Percentiles rank a stretch among this genome's conserved stretches.
Evolutionary conservation across 2,329 filamentous ascomycete genomes (phyloP).

Genomic region (Aciculosporium take): DNA sequence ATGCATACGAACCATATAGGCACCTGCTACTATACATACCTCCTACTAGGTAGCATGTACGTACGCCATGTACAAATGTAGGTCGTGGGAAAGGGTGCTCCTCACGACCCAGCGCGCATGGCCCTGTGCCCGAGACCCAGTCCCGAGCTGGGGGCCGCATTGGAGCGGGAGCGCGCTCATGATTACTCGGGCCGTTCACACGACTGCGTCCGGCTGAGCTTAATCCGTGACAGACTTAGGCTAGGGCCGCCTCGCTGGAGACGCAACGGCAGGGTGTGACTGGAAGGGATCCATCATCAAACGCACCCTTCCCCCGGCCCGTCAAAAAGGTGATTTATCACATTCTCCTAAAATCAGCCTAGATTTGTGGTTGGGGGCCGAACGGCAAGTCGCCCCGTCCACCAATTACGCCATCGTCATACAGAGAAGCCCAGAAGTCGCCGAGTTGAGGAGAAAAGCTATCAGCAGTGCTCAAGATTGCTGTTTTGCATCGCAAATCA

Average conservation of each 20-base stretch:
- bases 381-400: background rate
- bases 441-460: too few relatives aligned
- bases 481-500: too few relatives aligned
- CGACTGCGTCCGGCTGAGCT: too few relatives aligned
- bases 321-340: slow-evolving; percentile 4
- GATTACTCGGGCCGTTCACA: background rate
- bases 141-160: background rate
- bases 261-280: background rate
- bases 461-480: too few relatives aligned
- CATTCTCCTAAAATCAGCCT: background rate
- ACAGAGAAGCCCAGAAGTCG: background rate
- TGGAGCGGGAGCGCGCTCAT: background rate
- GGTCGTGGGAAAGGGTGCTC: too few relatives aligned
- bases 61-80: too few relatives aligned
- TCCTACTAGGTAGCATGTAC: too few relatives aligned
- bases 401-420: background rate
- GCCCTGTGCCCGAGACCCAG: too few relatives aligned
- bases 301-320: slow-evolving; percentile 4
- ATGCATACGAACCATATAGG: too few relatives aligned
- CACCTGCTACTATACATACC: too few relatives aligned
- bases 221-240: too few relatives aligned
- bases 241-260: background rate
- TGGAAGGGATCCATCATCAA: background rate
- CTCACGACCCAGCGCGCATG: too few relatives aligned
- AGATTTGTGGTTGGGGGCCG: background rate